These are phyloP conservation scores for Gossypium trilobum DNA, from an alignment of 441 rosid species.

Conservation along the genomic window DNA sequence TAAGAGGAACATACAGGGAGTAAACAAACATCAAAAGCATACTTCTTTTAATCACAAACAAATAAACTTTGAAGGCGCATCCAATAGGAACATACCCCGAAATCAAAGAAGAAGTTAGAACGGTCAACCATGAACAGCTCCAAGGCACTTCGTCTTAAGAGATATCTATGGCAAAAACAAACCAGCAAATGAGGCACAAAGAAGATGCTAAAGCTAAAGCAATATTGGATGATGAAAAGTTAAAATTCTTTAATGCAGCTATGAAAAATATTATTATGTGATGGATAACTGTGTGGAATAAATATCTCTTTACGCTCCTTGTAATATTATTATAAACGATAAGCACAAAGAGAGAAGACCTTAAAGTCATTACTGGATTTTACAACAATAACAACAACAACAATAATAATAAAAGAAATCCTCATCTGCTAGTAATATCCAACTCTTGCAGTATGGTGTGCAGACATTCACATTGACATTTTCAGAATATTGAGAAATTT, in stretches of 20 bases:
- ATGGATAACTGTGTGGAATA: not conserved
- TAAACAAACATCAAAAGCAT: constrained; percentile 4
- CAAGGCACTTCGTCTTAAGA: constrained; percentile 90
- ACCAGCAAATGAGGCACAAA: constrained; percentile 15
- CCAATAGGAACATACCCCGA: constrained; percentile 54
- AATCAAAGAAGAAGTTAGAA: constrained; percentile 94
- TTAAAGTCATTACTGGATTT: not conserved
- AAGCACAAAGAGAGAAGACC: not conserved
- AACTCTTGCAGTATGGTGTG: constrained; percentile 7
- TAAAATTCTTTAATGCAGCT: not conserved
- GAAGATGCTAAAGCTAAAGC: not conserved
- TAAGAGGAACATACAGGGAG: constrained; percentile 12
- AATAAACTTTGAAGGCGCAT: constrained; percentile 10
- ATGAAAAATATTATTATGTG: not conserved
- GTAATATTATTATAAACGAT: not conserved
- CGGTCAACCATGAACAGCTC: constrained; percentile 96
- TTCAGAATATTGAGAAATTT: not conserved
- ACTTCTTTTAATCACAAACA: constrained; percentile 5
- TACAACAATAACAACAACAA: not conserved
- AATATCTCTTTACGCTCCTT: not conserved
- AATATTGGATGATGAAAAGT: not conserved
- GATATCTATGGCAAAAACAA: constrained; percentile 48
- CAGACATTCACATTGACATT: not conserved
- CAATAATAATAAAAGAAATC: no score
- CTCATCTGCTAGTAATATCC: not conserved